Evolutionary conservation across 108 stramenopile genomes (phyloP), one percentile per base, ranked within the genome.

Genomic region (Nitzschia putrida): DNA sequence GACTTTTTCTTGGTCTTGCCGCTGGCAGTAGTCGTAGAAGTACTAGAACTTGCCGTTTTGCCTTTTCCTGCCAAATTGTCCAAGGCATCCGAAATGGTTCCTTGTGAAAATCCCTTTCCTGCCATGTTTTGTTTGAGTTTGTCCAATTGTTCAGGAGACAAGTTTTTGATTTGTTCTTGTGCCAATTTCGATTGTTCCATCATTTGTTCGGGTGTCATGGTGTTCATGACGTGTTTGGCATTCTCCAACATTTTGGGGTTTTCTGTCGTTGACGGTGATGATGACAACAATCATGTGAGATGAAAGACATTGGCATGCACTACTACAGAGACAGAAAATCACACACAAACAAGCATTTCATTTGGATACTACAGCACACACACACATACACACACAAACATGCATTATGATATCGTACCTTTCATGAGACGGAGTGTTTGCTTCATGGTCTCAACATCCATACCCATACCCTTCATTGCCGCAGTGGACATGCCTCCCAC

Each of bases 391-490:
- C n/a, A n/a, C n/a, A n/a, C n/a, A n/a, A n/a, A n/a, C n/a, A n/a
- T n/a, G n/a, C 29, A 34, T 3, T 4, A 4, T 34, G 29, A 34
- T 1, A 8, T 40, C 61, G 42, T 47, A 63, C 61, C 61, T 83
- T 79, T 84, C 88, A 89, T 89, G 83, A 86, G 84, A 64, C 83
- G 69, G 85, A 89, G 80, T n/a, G 81, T 78, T 18, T 80, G 61
- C 12, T 79, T 71, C 88, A 89, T 86, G 0, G 74, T 40, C 16
- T 70, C 77, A 2, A 77, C 85, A 67, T 89, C 82, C 84, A 86
- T 86, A 7, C 85, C 85, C 79, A 88, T 81, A 16, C 64, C 78
- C 71, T 89, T 86, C 16, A 89, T 57, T 18, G 85, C 83, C 11
- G 55, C 73, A 18, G 14, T 49, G 14, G 14, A 18, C 47, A 49